Evolutionary conservation across 2,329 filamentous ascomycete genomes (phyloP), one percentile per base, ranked within the genome.

Genomic region (Myriosclerotinia duriaeana): DNA sequence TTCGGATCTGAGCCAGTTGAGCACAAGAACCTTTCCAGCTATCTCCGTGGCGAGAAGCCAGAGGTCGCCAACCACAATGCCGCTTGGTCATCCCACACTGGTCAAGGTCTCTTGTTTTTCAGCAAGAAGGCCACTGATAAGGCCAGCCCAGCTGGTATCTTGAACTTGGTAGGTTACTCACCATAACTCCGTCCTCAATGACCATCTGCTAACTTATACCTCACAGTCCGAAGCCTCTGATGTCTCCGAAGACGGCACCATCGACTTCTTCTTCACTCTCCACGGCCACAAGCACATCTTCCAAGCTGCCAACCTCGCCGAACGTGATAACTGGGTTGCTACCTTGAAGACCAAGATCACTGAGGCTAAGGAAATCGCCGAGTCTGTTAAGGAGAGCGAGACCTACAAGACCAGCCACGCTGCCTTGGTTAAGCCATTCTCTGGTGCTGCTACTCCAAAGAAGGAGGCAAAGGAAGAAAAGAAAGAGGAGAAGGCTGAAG

Each of bases 101-200:
- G 94, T 79, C 96, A 96, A 84, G 95, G 95, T 77, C 89, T 98
- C 26, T 84, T 98, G 53, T 97, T 96, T 85, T 91, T 92, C 80
- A 89, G 90, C 80, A 77, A 77, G 87, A 89, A 91, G 80, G 83
- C 85, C 63, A 85, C 87, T 76, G 90, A 96, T 81, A 97, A 96
- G 87, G 83, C 86, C 71, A 85, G 85, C 68, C 93, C 94, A 69
- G 84, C 88, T 73, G 90, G 92, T 76, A 88, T 95, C 74, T 89
- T 98, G 79, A 91, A 92, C 80, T 81, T 97, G 78, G 92, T 96
- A 85, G 76, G 90, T 78, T 11, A 22, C 9, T 8, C 6, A 50
- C 20, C 12, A 54, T 11, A 48, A 20, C 56, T 14, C 30, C 30
- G 5, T 34, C 30, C 30, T n/a, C 22, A 26, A 22, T 38, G 36